Evolutionary conservation across 2,329 filamentous ascomycete genomes (phyloP), one percentile per base, ranked within the genome.

Genomic region (Alternaria sp.): DNA sequence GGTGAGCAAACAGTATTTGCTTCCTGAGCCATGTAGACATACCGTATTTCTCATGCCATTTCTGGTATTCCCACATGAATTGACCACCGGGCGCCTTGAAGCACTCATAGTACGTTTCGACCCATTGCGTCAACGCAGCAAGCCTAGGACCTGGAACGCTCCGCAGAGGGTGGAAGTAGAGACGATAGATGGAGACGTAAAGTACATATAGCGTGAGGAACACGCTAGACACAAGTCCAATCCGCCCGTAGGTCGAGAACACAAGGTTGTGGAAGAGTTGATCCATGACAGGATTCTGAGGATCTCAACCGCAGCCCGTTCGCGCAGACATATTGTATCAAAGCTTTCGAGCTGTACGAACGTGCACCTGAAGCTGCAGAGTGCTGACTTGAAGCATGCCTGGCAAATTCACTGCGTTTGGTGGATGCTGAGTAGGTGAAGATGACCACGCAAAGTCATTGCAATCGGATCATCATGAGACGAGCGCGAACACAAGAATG

Each of bases 61-160:
- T 40, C 36, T 40, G 36, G 36, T 40, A 40, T 11, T 40, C 36
- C 36, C 36, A 40, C 36, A 40, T 17, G 36, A 40, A 40, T 40
- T 40, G 36, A 0, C 36, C 36, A 17, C 36, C 57, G 26, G 30
- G 49, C 8, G 57, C 30, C 32, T 51, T 26, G 72, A 69, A 28
- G 17, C 28, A 40, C 36, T 40, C 23, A 6, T 51, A 32, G 17
- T 32, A 51, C 17, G 49, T 49, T 6, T 49, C 19, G 57, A 71
- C 67, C 59, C 70, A 73, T 19, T 60, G 65, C 6, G 71, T 70
- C 15, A 69, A 46, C 10, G 71, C 71, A 12, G 67, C 64, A 26
- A 68, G 47, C 36, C 57, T 67, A 17, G 66, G 65, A 28, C 66
- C 66, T 40, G 64, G 61, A 45, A 69, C 47, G 8, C 62, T 46